Evolutionary conservation across 2,329 filamentous ascomycete genomes (phyloP).

Genomic region (Neurospora crassa): DNA sequence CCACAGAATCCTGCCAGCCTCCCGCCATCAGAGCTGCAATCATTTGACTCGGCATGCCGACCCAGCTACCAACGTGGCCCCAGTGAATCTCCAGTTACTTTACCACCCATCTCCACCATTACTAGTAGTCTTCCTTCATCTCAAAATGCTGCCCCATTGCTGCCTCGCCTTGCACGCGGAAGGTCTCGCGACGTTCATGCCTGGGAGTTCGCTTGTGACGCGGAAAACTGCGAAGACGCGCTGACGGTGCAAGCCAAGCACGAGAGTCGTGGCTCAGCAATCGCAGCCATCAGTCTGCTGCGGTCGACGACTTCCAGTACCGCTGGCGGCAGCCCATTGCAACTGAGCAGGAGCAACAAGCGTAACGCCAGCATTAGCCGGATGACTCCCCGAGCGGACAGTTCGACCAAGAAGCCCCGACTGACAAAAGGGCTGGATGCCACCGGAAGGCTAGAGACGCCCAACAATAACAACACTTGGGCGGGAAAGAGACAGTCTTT

Average conservation of each 20-base stretch:
- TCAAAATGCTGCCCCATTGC: constrained; percentile 29
- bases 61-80: constrained; percentile 58
- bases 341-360: constrained; percentile 48
- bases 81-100: constrained; percentile 52
- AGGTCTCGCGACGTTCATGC: constrained; percentile 79
- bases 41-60: constrained; percentile 37
- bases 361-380: constrained; percentile 44
- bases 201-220: constrained; percentile 87
- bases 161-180: constrained; percentile 51
- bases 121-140: constrained; percentile 30
- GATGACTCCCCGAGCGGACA: constrained; percentile 17
- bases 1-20: constrained; percentile 50
- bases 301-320: constrained; percentile 55
- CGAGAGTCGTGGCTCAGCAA: constrained; percentile 67
- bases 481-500: background rate
- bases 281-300: constrained; percentile 72
- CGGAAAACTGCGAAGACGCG: constrained; percentile 63
- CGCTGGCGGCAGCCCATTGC: constrained; percentile 32
- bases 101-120: constrained; percentile 45
- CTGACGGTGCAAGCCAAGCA: constrained; percentile 73
- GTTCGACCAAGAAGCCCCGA: constrained; percentile 49
- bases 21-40: constrained; percentile 34
- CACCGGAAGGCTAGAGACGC: constrained; percentile 47
- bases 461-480: constrained; percentile 24
- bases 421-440: constrained; percentile 53